Percentiles rank a stretch among this genome's conserved stretches.
phyloP scores from a whole-genome alignment of 768 basidiomycete genomes.

The Hypholoma fasciculare region DNA sequence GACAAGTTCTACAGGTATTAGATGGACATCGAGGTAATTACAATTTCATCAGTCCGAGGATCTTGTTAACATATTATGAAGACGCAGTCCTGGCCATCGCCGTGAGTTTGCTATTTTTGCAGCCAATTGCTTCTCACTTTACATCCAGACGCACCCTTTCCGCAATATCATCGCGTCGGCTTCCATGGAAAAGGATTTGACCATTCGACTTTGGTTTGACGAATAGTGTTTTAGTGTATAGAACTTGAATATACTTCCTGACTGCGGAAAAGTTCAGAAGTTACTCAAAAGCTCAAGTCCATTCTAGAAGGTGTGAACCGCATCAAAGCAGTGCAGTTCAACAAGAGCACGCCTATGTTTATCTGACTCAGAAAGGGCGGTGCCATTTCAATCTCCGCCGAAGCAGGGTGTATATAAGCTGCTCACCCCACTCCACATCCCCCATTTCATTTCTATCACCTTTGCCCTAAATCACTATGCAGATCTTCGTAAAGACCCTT shows the following conservation, averaged over 20 bases:
- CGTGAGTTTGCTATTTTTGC: conserved; percentile 39
- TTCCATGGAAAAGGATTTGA: conserved; percentile 86
- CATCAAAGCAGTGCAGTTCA: neutral
- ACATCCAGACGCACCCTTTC: conserved; percentile 70
- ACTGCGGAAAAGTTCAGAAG: neutral
- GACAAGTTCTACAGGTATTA: conserved; percentile 71
- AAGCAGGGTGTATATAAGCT: conserved; percentile 22
- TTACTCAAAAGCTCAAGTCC: neutral
- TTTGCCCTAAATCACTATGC: conserved; percentile 46
- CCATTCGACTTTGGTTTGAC: conserved; percentile 81
- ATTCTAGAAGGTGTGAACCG: neutral
- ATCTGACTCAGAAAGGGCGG: conserved; percentile 26
- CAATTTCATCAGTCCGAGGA: neutral
- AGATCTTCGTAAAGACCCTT: conserved; percentile 64
- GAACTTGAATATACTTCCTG: neutral
- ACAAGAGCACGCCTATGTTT: conserved; percentile 1
- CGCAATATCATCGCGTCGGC: conserved; percentile 80
- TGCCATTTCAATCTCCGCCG: conserved; percentile 41
- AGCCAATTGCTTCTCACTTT: conserved; percentile 1
- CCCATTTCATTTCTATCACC: conserved; percentile 10
- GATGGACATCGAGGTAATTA: conserved; percentile 78
- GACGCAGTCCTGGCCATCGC: conserved; percentile 79
- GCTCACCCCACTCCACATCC: conserved; percentile 7
- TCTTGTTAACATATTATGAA: conserved; percentile 17
- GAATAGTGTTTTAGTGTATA: conserved; percentile 15